phyloP scores from a whole-genome alignment of 306 rosid species.

The Amphicarpaea edgeworthii region DNA sequence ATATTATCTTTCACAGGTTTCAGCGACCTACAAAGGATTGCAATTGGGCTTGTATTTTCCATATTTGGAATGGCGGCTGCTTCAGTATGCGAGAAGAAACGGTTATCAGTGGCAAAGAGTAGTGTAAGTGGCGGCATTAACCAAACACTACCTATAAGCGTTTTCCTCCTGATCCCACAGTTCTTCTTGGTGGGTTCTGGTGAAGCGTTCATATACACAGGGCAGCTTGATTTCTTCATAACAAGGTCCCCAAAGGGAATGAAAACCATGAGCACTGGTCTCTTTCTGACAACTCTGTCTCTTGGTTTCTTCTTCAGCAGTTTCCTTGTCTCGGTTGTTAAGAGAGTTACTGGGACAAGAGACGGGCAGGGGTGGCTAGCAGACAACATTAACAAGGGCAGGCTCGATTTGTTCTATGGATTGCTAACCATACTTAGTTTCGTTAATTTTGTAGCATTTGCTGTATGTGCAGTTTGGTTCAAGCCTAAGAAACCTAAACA shows the following conservation, averaged over 20 bases:
- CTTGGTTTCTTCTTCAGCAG: constrained; percentile 92
- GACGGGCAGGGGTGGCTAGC: constrained; percentile 87
- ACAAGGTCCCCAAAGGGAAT: constrained; percentile 91
- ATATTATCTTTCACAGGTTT: no score
- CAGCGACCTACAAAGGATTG: constrained; percentile 80
- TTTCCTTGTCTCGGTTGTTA: constrained; percentile 75
- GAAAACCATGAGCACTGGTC: constrained; percentile 98
- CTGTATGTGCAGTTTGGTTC: constrained; percentile 67
- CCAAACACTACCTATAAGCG: constrained; percentile 71
- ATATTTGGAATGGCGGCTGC: constrained; percentile 79
- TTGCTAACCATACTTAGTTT: constrained; percentile 65
- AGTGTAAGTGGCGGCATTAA: constrained; percentile 26
- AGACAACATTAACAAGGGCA: constrained; percentile 73
- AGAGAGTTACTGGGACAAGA: constrained; percentile 57
- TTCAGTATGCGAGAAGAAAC: constrained; percentile 62
- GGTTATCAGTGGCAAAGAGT: constrained; percentile 68
- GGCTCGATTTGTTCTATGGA: constrained; percentile 88
- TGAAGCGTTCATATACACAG: constrained; percentile 96
- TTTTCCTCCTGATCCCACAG: constrained; percentile 83
- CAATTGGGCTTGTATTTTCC: constrained; percentile 77
- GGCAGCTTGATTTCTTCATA: constrained; percentile 97
- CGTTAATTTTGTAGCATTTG: constrained; percentile 67
- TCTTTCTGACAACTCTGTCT: constrained; percentile 83
- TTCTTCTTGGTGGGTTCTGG: constrained; percentile 89
- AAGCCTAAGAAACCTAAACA: constrained; percentile 64